Evolutionary conservation across 768 basidiomycete species (phyloP).

Genomic region (Gymnopilus dilepis): DNA sequence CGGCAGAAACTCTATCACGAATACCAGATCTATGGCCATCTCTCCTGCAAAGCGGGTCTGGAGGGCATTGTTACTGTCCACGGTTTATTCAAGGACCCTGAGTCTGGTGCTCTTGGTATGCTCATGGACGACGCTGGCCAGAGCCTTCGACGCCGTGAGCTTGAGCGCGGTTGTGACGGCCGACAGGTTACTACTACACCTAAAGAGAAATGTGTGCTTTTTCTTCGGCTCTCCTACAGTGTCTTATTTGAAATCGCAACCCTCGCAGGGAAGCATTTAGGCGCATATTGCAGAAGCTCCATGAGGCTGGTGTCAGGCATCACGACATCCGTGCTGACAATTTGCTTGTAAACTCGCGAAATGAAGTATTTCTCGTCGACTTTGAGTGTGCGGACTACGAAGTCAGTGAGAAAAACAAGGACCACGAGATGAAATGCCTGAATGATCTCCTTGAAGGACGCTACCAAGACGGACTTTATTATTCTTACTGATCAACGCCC

Average conservation of each 20-base stretch:
- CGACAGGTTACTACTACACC: background rate
- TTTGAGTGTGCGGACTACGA: conserved; percentile 27
- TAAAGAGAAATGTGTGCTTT: conserved; percentile 4
- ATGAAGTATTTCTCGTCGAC: conserved; percentile 29
- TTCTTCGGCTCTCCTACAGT: background rate
- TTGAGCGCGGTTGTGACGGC: background rate
- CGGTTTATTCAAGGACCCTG: conserved; percentile 22
- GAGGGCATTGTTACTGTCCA: conserved; percentile 21
- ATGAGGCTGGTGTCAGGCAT: conserved; percentile 31
- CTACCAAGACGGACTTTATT: background rate
- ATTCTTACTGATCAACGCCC: no score
- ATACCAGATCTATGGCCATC: conserved; percentile 21
- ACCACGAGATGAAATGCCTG: conserved; percentile 2
- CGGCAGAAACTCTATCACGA: conserved; percentile 22
- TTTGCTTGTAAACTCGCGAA: conserved; percentile 25
- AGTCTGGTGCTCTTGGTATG: conserved; percentile 15
- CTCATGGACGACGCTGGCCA: conserved; percentile 22
- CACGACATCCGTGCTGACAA: conserved; percentile 32
- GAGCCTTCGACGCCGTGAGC: background rate
- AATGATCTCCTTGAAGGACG: background rate
- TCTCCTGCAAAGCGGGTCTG: conserved; percentile 6
- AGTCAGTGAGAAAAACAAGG: background rate
- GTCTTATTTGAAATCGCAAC: background rate
- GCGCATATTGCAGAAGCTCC: conserved; percentile 24
- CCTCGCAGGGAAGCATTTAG: conserved; percentile 20